phyloP scores from a whole-genome alignment of 495 filamentous ascomycete genomes.

The Tuber indicum region DNA sequence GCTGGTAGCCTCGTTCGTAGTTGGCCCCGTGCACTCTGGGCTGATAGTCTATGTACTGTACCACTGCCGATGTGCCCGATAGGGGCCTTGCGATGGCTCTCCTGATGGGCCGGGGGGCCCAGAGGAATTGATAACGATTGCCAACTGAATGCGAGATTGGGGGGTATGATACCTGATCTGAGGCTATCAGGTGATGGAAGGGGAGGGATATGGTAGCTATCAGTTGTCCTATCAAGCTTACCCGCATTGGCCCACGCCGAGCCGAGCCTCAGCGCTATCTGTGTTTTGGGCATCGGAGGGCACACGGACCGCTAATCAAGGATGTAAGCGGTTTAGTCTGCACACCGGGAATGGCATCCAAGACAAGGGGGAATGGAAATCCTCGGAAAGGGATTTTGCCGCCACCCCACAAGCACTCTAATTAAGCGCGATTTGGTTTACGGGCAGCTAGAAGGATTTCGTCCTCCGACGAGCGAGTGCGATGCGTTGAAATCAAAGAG shows the following conservation, averaged over 20 bases:
- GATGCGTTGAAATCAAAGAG: background rate
- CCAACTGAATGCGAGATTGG: background rate
- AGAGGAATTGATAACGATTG: background rate
- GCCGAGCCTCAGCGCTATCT: background rate
- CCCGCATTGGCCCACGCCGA: background rate
- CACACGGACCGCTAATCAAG: slow-evolving; percentile 2
- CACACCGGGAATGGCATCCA: background rate
- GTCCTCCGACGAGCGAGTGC: background rate
- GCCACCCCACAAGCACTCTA: background rate
- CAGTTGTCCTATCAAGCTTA: background rate
- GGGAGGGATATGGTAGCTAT: background rate
- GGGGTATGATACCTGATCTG: background rate
- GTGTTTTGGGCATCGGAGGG: background rate
- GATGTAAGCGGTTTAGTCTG: background rate
- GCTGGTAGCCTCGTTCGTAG: background rate
- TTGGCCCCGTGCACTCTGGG: background rate
- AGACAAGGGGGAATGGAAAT: background rate
- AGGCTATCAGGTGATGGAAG: background rate
- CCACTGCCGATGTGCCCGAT: background rate
- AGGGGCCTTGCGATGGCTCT: background rate
- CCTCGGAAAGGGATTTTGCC: background rate
- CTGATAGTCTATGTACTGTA: background rate
- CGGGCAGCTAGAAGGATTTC: background rate
- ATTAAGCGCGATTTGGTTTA: background rate
- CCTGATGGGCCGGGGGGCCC: background rate